Evolutionary conservation across 805 yeast genomes (phyloP).

Genomic region (Tetrapisispora namnaoensis): DNA sequence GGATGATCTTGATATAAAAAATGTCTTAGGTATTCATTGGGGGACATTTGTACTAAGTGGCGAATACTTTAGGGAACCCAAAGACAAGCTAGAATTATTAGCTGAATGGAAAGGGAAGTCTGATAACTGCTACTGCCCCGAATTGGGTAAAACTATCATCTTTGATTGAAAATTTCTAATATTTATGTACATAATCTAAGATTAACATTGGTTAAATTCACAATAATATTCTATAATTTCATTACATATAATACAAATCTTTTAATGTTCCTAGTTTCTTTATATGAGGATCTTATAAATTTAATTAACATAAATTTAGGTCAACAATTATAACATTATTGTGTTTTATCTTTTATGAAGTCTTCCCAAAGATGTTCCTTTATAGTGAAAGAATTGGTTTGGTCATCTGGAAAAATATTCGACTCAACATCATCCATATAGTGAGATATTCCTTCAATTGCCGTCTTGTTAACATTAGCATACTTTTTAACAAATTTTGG

Average conservation of each 20-base stretch:
- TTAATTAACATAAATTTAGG: too few species aligned
- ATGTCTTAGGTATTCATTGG: conserved; percentile 88
- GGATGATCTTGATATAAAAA: conserved; percentile 48
- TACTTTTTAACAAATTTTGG: conserved; percentile 76
- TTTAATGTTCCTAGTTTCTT: neutral
- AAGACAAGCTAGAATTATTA: conserved; percentile 41
- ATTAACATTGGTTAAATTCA: neutral
- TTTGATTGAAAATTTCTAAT: conserved; percentile 19
- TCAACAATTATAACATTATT: neutral
- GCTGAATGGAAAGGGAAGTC: conserved; percentile 33
- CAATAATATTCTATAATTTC: neutral
- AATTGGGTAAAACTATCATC: conserved; percentile 62
- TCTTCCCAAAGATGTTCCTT: conserved; percentile 48
- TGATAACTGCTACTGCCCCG: conserved; percentile 47
- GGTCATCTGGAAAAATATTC: conserved; percentile 49
- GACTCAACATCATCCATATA: conserved; percentile 54
- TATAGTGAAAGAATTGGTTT: conserved; percentile 56
- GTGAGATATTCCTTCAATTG: conserved; percentile 40
- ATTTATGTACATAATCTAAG: neutral
- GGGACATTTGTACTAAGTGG: conserved; percentile 88
- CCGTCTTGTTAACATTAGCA: conserved; percentile 39
- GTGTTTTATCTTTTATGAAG: neutral
- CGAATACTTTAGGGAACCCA: conserved; percentile 83
- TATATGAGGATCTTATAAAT: too few species aligned
- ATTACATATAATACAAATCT: too few species aligned